Evolutionary conservation across 2,329 filamentous ascomycete genomes (phyloP).

Genomic region (Talaromyces sp.): DNA sequence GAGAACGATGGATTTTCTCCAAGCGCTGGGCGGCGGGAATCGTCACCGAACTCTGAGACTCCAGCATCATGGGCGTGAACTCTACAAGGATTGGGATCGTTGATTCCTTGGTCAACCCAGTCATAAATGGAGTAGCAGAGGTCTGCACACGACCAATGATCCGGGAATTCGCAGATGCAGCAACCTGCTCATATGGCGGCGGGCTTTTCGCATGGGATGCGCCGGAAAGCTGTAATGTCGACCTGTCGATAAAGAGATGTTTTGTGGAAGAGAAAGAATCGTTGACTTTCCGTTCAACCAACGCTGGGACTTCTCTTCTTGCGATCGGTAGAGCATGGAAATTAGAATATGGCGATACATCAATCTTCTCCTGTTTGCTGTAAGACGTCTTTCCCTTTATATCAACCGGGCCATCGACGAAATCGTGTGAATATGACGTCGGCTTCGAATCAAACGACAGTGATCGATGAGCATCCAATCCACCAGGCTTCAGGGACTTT

Average conservation of each 20-base stretch:
- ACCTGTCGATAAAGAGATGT: slow-evolving; percentile 39
- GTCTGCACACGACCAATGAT: slow-evolving; percentile 40
- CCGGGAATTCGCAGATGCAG: slow-evolving; percentile 42
- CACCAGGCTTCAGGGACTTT: slow-evolving; percentile 29
- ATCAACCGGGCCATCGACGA: slow-evolving; percentile 38
- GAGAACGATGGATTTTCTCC: slow-evolving; percentile 36
- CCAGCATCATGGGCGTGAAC: slow-evolving; percentile 41
- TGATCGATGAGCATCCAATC: slow-evolving; percentile 25
- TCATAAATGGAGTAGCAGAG: slow-evolving; percentile 35
- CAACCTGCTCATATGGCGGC: slow-evolving; percentile 43
- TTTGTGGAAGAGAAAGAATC: slow-evolving; percentile 29
- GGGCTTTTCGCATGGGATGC: slow-evolving; percentile 39
- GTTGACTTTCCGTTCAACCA: slow-evolving; percentile 23
- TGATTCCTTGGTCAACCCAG: slow-evolving; percentile 30
- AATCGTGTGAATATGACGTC: slow-evolving; percentile 25
- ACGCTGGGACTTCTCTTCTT: slow-evolving; percentile 9
- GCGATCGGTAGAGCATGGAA: slow-evolving; percentile 13
- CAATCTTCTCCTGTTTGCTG: slow-evolving; percentile 13
- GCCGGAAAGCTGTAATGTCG: slow-evolving; percentile 39
- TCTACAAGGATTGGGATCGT: slow-evolving; percentile 42
- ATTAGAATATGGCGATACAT: slow-evolving; percentile 7
- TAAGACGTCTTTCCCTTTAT: slow-evolving; percentile 20
- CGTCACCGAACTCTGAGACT: slow-evolving; percentile 30
- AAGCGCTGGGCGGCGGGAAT: slow-evolving; percentile 31
- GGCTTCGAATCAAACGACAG: slow-evolving; percentile 28